phyloP scores from a whole-genome alignment of 257 asterid species.

The Nicotiana undulata region DNA sequence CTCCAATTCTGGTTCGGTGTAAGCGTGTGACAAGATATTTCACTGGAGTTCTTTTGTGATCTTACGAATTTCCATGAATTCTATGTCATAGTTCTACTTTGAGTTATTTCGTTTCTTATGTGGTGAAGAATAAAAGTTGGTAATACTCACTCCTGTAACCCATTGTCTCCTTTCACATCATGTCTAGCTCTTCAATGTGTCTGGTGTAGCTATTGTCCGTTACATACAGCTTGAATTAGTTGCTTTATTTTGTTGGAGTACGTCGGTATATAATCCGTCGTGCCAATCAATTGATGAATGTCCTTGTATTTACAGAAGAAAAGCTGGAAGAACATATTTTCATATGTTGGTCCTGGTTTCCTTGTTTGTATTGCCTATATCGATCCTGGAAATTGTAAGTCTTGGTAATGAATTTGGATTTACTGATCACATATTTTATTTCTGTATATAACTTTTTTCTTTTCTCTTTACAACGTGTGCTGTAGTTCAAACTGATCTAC shows the following conservation, averaged over 20 bases:
- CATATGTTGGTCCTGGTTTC: constrained; percentile 93
- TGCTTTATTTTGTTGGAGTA: neutral
- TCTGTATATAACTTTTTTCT: neutral
- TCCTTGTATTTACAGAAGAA: constrained; percentile 38
- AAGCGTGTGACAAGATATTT: neutral
- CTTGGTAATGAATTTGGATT: neutral
- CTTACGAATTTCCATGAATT: neutral
- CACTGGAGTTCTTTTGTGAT: neutral
- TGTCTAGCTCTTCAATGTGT: neutral
- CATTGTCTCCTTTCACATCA: neutral
- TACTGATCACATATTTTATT: neutral
- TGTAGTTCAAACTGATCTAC: constrained; percentile 90
- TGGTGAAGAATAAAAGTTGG: neutral
- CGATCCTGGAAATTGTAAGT: constrained; percentile 96
- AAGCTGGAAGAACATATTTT: constrained; percentile 87
- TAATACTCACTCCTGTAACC: neutral
- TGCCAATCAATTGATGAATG: neutral
- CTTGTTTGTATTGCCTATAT: constrained; percentile 97
- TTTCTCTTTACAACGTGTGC: neutral
- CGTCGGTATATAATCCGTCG: neutral
- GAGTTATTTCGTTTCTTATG: neutral
- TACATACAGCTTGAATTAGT: neutral
- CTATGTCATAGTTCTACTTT: neutral
- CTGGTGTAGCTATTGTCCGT: neutral
- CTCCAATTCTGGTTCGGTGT: neutral